phyloP scores from a whole-genome alignment of 352 stramenopile genomes.

The Phytopythium oedochilum region DNA sequence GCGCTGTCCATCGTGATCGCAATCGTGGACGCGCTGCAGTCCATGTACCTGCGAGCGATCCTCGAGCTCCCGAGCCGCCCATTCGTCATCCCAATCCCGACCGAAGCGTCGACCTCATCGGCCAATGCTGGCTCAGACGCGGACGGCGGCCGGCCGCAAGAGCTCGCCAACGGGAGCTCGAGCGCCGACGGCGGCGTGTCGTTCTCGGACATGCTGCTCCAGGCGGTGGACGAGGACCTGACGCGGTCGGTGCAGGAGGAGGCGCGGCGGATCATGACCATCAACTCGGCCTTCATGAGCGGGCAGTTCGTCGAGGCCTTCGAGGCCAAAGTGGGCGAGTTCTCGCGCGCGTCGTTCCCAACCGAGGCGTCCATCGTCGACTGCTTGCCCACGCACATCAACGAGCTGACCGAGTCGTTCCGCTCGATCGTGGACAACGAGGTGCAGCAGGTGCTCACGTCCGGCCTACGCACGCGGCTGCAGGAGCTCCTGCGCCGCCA shows the following conservation, averaged over 20 bases:
- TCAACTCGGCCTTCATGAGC: conserved; percentile 82
- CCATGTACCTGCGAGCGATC: conserved; percentile 73
- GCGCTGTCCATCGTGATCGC: conserved; percentile 76
- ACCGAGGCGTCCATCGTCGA: conserved; percentile 54
- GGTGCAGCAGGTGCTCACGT: conserved; percentile 54
- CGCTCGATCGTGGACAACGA: conserved; percentile 69
- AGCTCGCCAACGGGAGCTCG: not conserved
- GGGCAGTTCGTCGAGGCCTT: conserved; percentile 64
- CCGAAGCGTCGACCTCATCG: not conserved
- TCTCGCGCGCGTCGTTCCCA: conserved; percentile 40
- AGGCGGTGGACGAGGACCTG: conserved; percentile 77
- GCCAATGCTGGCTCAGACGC: not conserved
- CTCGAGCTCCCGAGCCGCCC: conserved; percentile 53
- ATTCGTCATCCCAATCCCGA: conserved; percentile 49
- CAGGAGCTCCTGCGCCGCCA: conserved; percentile 34
- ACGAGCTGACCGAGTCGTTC: conserved; percentile 67
- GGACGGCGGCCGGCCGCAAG: not conserved
- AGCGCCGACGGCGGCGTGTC: conserved; percentile 30
- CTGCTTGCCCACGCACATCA: conserved; percentile 67
- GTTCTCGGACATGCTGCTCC: conserved; percentile 77
- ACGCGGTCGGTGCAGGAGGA: conserved; percentile 55
- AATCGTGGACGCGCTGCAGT: conserved; percentile 79
- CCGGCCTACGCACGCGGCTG: conserved; percentile 39
- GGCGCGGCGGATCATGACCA: conserved; percentile 83
- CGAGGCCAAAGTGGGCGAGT: conserved; percentile 53